phyloP scores from a whole-genome alignment of 805 yeast species.

The Saccharomyces kudriavzevii region DNA sequence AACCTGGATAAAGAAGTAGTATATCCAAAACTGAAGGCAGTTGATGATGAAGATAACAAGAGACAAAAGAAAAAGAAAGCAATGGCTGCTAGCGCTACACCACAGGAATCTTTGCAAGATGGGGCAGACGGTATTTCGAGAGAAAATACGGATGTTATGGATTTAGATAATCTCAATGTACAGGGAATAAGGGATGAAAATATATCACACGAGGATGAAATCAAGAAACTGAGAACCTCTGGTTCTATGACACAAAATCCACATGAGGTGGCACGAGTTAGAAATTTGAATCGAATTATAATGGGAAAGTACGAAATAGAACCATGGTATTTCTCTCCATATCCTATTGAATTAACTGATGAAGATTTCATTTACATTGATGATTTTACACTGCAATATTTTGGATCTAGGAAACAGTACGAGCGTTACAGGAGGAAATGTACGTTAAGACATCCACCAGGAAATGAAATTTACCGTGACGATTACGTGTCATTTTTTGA shows the following conservation, averaged over 20 bases:
- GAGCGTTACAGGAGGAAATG: slow-evolving; percentile 85
- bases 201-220: slow-evolving; percentile 81
- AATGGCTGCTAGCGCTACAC: slow-evolving; percentile 7
- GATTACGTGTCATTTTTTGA: slow-evolving; percentile 91
- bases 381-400: slow-evolving; percentile 83
- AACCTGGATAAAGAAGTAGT: slow-evolving; percentile 63
- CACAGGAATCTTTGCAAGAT: slow-evolving; percentile 25
- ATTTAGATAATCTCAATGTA: slow-evolving; percentile 73
- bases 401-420: slow-evolving; percentile 83
- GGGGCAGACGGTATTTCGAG: not conserved
- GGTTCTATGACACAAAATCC: slow-evolving; percentile 95
- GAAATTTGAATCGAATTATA: slow-evolving; percentile 70
- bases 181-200: slow-evolving; percentile 71
- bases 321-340: slow-evolving; percentile 98
- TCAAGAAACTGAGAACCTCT: slow-evolving; percentile 82
- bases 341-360: slow-evolving; percentile 90
- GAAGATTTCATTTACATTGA: slow-evolving; percentile 85
- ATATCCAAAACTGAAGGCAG: slow-evolving; percentile 54
- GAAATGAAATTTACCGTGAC: slow-evolving; percentile 93
- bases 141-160: slow-evolving; percentile 55
- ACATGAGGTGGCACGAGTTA: slow-evolving; percentile 79
- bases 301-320: slow-evolving; percentile 89
- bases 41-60: slow-evolving; percentile 35
- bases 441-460: slow-evolving; percentile 92
- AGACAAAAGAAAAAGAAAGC: slow-evolving; percentile 32